phyloP scores from a whole-genome alignment of 371 early-diverging fungal genomes.

The Mortierella sp. region DNA sequence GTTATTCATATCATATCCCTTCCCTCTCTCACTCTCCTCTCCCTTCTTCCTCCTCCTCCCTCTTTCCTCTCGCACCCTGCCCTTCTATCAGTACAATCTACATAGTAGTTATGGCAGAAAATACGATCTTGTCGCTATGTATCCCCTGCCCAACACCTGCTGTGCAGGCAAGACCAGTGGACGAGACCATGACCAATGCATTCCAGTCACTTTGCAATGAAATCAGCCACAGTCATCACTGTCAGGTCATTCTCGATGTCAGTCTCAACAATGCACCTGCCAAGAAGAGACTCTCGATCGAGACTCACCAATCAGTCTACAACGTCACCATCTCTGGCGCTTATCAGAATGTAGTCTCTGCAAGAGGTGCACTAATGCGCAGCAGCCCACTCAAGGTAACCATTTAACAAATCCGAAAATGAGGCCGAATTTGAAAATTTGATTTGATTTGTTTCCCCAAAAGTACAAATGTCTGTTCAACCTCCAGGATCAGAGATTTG shows the following conservation, averaged over 20 bases:
- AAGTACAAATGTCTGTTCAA: neutral
- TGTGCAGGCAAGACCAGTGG: slow-evolving; percentile 41
- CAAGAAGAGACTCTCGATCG: slow-evolving; percentile 53
- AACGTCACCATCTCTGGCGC: slow-evolving; percentile 55
- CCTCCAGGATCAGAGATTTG: neutral
- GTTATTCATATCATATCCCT: too few relatives aligned
- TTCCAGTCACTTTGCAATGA: slow-evolving; percentile 47
- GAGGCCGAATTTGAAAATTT: neutral
- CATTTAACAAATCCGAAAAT: neutral
- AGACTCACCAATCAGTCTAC: slow-evolving; percentile 54
- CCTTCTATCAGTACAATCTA: neutral
- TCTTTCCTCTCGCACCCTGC: neutral
- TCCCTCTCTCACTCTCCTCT: neutral
- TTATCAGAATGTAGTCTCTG: slow-evolving; percentile 55
- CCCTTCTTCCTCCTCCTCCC: neutral
- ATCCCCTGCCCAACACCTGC: slow-evolving; percentile 48
- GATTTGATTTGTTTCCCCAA: neutral
- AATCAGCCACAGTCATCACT: slow-evolving; percentile 35
- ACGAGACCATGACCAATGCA: slow-evolving; percentile 33
- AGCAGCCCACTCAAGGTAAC: slow-evolving; percentile 54
- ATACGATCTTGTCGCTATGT: slow-evolving; percentile 52
- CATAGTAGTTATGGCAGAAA: slow-evolving; percentile 43
- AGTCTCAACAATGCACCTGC: slow-evolving; percentile 39
- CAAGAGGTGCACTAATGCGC: slow-evolving; percentile 52
- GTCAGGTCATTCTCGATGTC: slow-evolving; percentile 49